Evolutionary conservation across 106 monocot species (phyloP).

Genomic region (Dendrobium catenatum): DNA sequence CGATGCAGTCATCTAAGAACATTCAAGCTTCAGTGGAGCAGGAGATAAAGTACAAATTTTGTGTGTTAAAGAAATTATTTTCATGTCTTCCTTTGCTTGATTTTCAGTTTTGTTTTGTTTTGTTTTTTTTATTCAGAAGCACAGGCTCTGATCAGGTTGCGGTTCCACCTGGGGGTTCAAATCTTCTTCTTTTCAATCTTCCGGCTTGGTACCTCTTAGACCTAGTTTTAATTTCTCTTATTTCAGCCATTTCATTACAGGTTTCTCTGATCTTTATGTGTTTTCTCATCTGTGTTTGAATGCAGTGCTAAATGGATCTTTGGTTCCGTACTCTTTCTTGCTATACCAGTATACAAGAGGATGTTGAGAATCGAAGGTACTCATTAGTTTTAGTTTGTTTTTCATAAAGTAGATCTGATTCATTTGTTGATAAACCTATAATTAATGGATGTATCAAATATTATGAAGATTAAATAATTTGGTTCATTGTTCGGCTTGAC

Average conservation of each 20-base stretch:
- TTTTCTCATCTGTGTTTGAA: neutral
- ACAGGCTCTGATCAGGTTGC: neutral
- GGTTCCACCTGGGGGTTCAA: neutral
- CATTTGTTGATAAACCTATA: neutral
- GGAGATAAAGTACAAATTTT: neutral
- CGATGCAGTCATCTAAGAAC: neutral
- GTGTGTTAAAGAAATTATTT: neutral
- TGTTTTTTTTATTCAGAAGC: neutral
- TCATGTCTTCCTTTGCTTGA: neutral
- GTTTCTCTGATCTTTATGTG: neutral
- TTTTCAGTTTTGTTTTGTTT: neutral
- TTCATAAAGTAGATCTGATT: neutral
- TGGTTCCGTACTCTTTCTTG: neutral
- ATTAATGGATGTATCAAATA: neutral
- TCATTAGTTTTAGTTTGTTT: neutral
- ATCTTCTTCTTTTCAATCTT: neutral
- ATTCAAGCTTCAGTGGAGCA: neutral
- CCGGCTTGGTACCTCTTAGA: neutral
- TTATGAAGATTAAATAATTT: neutral
- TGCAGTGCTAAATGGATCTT: conserved; percentile 5
- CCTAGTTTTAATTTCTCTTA: neutral
- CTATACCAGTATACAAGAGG: neutral
- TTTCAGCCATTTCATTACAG: neutral
- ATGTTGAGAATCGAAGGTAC: conserved; percentile 3
- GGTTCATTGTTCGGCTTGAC: neutral